These are phyloP conservation scores for Paraconiothyrium brasiliense DNA, from an alignment of 2,329 filamentous ascomycete species.

Conservation along the genomic window DNA sequence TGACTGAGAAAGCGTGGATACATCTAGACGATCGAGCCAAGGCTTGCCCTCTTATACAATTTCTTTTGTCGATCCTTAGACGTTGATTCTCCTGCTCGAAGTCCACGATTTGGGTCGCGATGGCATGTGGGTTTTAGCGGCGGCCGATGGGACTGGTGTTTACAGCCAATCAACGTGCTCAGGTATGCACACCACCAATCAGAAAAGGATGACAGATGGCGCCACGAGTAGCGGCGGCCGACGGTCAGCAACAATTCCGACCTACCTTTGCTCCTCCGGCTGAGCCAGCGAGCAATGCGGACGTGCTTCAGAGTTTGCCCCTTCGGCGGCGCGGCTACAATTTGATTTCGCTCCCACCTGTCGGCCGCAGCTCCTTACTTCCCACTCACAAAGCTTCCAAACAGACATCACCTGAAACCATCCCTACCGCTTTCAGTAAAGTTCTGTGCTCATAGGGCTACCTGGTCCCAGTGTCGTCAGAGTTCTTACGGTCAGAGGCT, in stretches of 20 bases:
- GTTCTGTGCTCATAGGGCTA: no score
- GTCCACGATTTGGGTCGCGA: background rate
- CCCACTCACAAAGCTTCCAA: background rate
- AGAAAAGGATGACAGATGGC: slow-evolving; percentile 1
- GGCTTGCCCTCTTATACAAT: background rate
- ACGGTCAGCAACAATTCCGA: background rate
- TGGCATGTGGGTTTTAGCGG: background rate
- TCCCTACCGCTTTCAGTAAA: no score
- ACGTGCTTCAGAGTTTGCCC: background rate
- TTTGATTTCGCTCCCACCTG: background rate
- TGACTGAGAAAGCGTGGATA: background rate
- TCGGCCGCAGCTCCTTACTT: background rate
- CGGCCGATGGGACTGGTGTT: background rate
- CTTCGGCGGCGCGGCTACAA: background rate
- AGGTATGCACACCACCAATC: background rate
- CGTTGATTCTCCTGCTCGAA: background rate
- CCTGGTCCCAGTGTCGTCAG: background rate
- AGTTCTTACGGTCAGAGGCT: background rate
- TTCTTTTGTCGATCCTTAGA: background rate
- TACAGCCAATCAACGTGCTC: background rate
- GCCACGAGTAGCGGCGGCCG: slow-evolving; percentile 11
- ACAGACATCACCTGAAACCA: no score
- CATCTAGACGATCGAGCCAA: background rate
- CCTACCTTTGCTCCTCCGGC: no score
- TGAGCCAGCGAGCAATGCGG: background rate